phyloP scores from a whole-genome alignment of 441 rosid species.

The Macaranga tanarius region DNA sequence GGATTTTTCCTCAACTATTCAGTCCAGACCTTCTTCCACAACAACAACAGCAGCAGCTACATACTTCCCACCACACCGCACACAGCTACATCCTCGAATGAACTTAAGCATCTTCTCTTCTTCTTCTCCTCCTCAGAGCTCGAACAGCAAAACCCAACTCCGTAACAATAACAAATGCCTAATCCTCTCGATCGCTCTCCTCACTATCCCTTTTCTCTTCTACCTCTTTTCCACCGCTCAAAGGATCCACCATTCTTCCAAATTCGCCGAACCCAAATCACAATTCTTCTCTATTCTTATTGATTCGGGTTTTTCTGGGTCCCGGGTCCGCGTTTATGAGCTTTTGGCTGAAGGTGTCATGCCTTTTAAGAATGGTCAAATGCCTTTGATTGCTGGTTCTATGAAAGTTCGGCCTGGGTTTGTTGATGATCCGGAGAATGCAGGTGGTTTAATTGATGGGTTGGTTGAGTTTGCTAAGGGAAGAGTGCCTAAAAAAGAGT shows the following conservation, averaged over 20 bases:
- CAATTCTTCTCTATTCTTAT: slow-evolving; percentile 30
- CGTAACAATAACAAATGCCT: slow-evolving; percentile 21
- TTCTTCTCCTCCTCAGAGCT: slow-evolving; percentile 27
- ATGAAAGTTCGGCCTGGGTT: slow-evolving; percentile 25
- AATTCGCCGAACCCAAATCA: slow-evolving; percentile 34
- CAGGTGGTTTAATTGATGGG: slow-evolving; percentile 26
- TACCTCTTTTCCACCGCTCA: slow-evolving; percentile 42
- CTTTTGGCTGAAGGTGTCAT: slow-evolving; percentile 34
- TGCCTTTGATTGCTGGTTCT: slow-evolving; percentile 28
- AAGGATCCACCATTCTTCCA: slow-evolving; percentile 40
- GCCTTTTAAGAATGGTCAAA: slow-evolving; percentile 28
- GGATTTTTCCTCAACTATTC: slow-evolving; percentile 36
- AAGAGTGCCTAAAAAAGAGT: slow-evolving; percentile 37
- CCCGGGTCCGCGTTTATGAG: slow-evolving; percentile 35
- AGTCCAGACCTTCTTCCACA: slow-evolving; percentile 33
- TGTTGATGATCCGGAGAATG: slow-evolving; percentile 21
- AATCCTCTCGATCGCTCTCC: slow-evolving; percentile 28
- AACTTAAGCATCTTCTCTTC: slow-evolving; percentile 25
- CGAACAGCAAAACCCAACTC: slow-evolving; percentile 18
- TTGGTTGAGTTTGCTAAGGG: slow-evolving; percentile 36
- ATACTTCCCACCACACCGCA: slow-evolving; percentile 50
- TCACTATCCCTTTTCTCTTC: slow-evolving; percentile 37
- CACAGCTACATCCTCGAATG: slow-evolving; percentile 56
- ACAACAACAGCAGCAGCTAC: too few relatives aligned
- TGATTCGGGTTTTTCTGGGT: slow-evolving; percentile 26